Conservation (phyloP, 352 stramenopile genomes). For the Pythium sp. region DNA sequence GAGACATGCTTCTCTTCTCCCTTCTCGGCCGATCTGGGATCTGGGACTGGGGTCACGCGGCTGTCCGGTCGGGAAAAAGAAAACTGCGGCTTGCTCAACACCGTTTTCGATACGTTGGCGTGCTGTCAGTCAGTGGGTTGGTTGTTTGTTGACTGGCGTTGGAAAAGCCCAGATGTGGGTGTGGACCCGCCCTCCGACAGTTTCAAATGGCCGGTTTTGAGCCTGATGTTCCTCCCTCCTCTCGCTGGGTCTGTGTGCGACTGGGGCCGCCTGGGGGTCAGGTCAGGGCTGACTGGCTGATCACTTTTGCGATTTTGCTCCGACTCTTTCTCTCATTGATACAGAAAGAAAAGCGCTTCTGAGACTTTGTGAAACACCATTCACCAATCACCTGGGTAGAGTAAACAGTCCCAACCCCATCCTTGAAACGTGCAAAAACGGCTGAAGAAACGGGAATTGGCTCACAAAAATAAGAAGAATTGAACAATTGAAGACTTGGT, state of each 20-base stretch:
- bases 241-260: not conserved
- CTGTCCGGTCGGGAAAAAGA: not conserved
- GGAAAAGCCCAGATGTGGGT: not conserved
- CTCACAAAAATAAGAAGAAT: not conserved
- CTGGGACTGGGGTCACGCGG: not conserved
- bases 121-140: not conserved
- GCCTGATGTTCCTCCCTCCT: not conserved
- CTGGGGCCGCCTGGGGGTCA: not conserved
- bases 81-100: not conserved
- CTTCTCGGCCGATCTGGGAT: not conserved
- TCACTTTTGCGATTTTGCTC: not conserved
- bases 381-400: not conserved
- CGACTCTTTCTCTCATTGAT: not conserved
- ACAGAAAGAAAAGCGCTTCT: not conserved
- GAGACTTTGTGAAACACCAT: not conserved
- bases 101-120: not conserved
- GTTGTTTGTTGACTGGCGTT: not conserved
- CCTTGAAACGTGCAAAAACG: not conserved
- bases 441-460: not conserved
- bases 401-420: not conserved
- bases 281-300: not conserved
- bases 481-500: not conserved
- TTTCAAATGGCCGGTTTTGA: not conserved
- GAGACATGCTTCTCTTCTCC: conserved; percentile 22
- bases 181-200: not conserved